These are phyloP conservation scores for Fomitopsis pulvina DNA, from an alignment of 768 basidiomycete species.

Conservation along the genomic window DNA sequence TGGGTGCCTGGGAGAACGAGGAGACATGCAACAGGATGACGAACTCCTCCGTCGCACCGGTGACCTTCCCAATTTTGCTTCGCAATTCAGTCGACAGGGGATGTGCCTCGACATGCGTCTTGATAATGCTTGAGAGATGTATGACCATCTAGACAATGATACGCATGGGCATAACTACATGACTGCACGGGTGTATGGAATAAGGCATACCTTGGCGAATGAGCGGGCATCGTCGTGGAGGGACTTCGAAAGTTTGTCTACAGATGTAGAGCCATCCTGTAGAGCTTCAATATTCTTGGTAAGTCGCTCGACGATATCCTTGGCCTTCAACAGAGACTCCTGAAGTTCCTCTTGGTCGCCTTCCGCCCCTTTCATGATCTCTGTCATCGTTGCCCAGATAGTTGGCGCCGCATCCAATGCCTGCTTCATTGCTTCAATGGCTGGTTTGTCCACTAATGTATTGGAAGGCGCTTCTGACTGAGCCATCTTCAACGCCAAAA, in stretches of 20 bases:
- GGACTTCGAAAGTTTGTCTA: conserved; percentile 41
- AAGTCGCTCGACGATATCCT: conserved; percentile 57
- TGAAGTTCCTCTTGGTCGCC: conserved; percentile 40
- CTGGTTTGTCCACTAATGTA: conserved; percentile 69
- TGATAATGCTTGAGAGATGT: conserved; percentile 67
- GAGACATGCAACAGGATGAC: conserved; percentile 83
- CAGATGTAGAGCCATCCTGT: conserved; percentile 40
- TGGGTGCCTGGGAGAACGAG: conserved; percentile 59
- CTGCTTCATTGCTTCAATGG: conserved; percentile 68
- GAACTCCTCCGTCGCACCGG: conserved; percentile 81
- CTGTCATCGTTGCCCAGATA: conserved; percentile 79
- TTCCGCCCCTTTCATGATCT: conserved; percentile 48
- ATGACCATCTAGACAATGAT: conserved; percentile 56
- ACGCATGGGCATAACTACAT: conserved; percentile 1
- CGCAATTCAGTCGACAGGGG: conserved; percentile 58
- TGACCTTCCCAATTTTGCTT: conserved; percentile 66
- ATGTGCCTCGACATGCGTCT: conserved; percentile 48
- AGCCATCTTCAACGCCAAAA: conserved; percentile 29
- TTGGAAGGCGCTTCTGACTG: conserved; percentile 44
- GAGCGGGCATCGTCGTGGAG: conserved; percentile 72
- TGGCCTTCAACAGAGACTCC: conserved; percentile 54
- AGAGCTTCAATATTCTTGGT: conserved; percentile 51
- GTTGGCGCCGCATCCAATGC: conserved; percentile 76
- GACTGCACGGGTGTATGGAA: neutral
- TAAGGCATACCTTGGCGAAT: conserved; percentile 65